Conservation (phyloP, 1,284 basidiomycete species). For the Ceratobasidium papillatum region DNA sequence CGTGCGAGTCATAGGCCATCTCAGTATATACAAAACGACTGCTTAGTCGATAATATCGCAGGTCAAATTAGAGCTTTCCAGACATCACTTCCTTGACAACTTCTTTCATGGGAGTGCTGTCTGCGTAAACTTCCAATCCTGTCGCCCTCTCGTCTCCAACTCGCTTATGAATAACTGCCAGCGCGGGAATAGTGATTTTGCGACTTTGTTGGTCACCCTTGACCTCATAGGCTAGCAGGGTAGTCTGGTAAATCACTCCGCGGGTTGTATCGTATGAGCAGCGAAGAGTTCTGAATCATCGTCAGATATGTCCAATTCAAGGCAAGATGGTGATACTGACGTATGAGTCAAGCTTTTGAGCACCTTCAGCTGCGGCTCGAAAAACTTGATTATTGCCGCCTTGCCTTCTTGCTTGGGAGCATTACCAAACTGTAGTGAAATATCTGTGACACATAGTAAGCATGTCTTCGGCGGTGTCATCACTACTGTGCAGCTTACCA, state of each 20-base stretch:
- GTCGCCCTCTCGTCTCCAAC: neutral
- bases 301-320: neutral
- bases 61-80: neutral
- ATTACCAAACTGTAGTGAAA: constrained; percentile 23
- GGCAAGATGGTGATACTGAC: neutral
- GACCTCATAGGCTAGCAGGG: neutral
- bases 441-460: no score
- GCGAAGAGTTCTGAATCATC: neutral
- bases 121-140: constrained; percentile 11
- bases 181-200: neutral
- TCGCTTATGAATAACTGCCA: constrained; percentile 20
- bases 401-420: constrained; percentile 13
- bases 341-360: constrained; percentile 8
- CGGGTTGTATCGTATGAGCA: constrained; percentile 2
- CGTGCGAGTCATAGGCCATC: no score
- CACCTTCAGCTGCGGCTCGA: neutral
- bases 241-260: constrained; percentile 25
- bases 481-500: no score
- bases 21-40: no score
- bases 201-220: constrained; percentile 26
- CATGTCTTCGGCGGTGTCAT: no score
- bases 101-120: constrained; percentile 5
- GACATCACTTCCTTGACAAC: constrained; percentile 17
- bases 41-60: neutral
- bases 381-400: neutral